Conservation (phyloP, 1,139 yeast genomes). For the Pichia norvegensis region DNA sequence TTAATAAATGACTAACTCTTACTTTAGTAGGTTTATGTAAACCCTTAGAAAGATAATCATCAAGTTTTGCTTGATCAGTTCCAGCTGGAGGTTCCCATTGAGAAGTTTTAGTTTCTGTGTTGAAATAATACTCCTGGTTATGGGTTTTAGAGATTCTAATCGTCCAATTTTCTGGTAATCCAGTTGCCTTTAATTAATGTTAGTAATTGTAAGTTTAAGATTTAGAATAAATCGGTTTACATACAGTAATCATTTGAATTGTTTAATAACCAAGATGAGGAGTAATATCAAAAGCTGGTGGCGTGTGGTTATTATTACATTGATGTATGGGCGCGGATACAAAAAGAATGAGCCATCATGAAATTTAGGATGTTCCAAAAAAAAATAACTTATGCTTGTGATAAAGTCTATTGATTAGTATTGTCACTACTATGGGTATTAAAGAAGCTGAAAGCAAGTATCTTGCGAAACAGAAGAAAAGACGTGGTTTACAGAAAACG, state of each 20-base stretch:
- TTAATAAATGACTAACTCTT: slow-evolving; percentile 63
- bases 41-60: slow-evolving; percentile 41
- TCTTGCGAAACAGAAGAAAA: slow-evolving; percentile 48
- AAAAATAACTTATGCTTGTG: not conserved
- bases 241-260: not conserved
- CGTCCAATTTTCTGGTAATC: slow-evolving; percentile 84
- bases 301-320: too few relatives aligned
- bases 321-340: too few relatives aligned
- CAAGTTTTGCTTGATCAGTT: slow-evolving; percentile 56
- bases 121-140: slow-evolving; percentile 74
- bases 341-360: too few relatives aligned
- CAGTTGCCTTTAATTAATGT: slow-evolving; percentile 33
- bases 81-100: slow-evolving; percentile 92
- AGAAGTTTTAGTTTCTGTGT: slow-evolving; percentile 63
- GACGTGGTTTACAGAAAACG: slow-evolving; percentile 78
- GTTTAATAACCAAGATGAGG: too few relatives aligned
- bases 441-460: slow-evolving; percentile 14
- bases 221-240: not conserved
- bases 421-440: slow-evolving; percentile 4
- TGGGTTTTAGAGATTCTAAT: slow-evolving; percentile 73
- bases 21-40: slow-evolving; percentile 51
- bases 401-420: not conserved
- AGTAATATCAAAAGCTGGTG: too few relatives aligned
- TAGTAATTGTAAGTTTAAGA: not conserved
- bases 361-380: too few relatives aligned